These are phyloP conservation scores for Suhomyces pyralidae DNA, from an alignment of 805 yeast species.

Conservation along the genomic window DNA sequence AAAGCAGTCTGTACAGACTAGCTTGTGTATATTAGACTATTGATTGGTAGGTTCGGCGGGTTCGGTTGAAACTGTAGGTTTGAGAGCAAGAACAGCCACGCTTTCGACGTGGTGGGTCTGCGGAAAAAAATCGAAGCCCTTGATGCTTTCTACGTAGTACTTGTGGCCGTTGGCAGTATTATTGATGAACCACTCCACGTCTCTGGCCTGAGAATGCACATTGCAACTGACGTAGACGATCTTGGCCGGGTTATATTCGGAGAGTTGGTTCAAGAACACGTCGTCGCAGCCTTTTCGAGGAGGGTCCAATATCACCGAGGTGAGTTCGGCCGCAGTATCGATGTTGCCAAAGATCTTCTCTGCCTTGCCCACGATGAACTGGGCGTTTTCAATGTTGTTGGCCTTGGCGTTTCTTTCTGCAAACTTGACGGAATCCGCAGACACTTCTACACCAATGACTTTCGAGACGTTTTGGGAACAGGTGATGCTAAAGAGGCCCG, in stretches of 20 bases:
- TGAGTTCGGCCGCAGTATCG: conserved; percentile 68
- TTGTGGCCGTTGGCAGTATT: conserved; percentile 58
- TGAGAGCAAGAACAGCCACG: conserved; percentile 59
- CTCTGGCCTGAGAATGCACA: conserved; percentile 97
- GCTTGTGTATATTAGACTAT: background rate
- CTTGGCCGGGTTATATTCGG: conserved; percentile 77
- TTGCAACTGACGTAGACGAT: conserved; percentile 96
- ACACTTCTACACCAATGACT: conserved; percentile 91
- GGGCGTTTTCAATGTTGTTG: conserved; percentile 75
- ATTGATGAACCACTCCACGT: conserved; percentile 75
- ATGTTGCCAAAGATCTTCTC: conserved; percentile 80
- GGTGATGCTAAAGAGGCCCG: conserved; percentile 88
- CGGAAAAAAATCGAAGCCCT: conserved; percentile 96
- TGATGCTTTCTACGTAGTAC: conserved; percentile 74
- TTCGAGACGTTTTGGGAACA: conserved; percentile 77
- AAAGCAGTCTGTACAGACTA: background rate
- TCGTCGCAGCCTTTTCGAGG: conserved; percentile 97
- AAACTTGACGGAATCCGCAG: conserved; percentile 85
- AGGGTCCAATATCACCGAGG: conserved; percentile 92
- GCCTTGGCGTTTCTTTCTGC: conserved; percentile 77
- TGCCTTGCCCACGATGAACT: conserved; percentile 88
- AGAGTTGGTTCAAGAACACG: conserved; percentile 77
- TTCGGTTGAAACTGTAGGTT: background rate
- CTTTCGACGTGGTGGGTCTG: conserved; percentile 92
- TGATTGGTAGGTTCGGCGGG: background rate